phyloP scores from a whole-genome alignment of 768 basidiomycete genomes.

The Rhodotorula sphaerocarpa region DNA sequence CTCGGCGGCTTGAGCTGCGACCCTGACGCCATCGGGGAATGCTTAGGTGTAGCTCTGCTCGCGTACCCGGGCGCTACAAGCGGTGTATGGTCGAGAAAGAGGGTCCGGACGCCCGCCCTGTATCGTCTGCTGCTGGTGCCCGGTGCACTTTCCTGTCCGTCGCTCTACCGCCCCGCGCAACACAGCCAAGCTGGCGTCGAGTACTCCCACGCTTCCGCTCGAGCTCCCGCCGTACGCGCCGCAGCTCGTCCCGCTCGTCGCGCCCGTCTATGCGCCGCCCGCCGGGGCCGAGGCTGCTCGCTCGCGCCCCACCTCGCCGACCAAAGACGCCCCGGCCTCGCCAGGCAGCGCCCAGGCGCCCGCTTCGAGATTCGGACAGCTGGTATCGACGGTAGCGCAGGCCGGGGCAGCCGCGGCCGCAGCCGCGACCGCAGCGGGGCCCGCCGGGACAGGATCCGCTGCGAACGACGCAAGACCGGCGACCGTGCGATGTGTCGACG shows the following conservation, averaged over 20 bases:
- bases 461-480: slow-evolving; percentile 44
- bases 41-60: too few species aligned
- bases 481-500: slow-evolving; percentile 9
- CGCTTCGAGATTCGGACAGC: slow-evolving; percentile 10
- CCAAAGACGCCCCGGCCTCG: slow-evolving; percentile 30
- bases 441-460: slow-evolving; percentile 48
- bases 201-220: slow-evolving; percentile 45
- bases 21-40: too few species aligned
- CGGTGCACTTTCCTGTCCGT: too few species aligned
- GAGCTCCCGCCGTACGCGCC: slow-evolving; percentile 57
- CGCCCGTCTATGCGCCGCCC: slow-evolving; percentile 40
- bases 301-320: slow-evolving; percentile 21
- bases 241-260: slow-evolving; percentile 49
- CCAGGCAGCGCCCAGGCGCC: slow-evolving; percentile 18
- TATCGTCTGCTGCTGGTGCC: too few species aligned
- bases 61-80: too few species aligned
- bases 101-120: too few species aligned
- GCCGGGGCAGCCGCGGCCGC: not conserved
- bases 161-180: not conserved
- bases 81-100: too few species aligned
- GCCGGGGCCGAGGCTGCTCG: too few species aligned
- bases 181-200: not conserved
- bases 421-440: slow-evolving; percentile 48
- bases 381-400: slow-evolving; percentile 5
- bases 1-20: too few species aligned